Base-by-base conservation (phyloP, 495 filamentous ascomycete species). In the Penicillium paxilli region DNA sequence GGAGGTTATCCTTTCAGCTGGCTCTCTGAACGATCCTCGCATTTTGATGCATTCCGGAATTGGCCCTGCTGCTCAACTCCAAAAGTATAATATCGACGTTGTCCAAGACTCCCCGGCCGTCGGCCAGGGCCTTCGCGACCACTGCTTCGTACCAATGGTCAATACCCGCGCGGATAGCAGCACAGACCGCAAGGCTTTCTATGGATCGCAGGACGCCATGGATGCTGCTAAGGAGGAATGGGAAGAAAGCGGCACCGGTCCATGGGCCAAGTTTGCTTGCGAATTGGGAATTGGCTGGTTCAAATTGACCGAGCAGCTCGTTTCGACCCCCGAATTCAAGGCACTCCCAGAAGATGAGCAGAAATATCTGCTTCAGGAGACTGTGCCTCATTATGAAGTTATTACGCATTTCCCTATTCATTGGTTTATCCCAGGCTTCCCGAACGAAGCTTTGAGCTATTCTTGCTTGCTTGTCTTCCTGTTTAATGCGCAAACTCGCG, bases 261-360 rank as follows among this genome's bases (percentile, higher is more conserved):
- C 73, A 0, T 76, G 78, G 71, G 58, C 73, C 0, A 57, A 60
- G 22, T 59, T 63, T 23, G 52, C 64, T 38, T 78, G 77, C 62
- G 64, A 73, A 55, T 23, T 74, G 20, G 72, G 65, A 9, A 75
- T 82, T 21, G 80, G 78, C 4, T 85, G 72, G 71, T 76, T 83
- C 64, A 84, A 83, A 60, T 62, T 72, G 14, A 24, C 57, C 16
- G 65, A 73, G 24, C 50, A 58, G 24, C 57, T 83, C 3, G 47
- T 55, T 5, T 41, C 55, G 0, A 71, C 67, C 1, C 47, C 63
- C 4, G 76, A 77, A 58, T 80, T 79, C 62, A 50, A 68, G 24
- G 69, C 59, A 11, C 68, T 81, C 4, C 73, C 76, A 0, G 54
- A 48, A 12, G 38, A 60, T 3, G 68, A 70, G 46, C 69, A 79